Conservation (phyloP, 768 basidiomycete genomes). For the Scleroderma citrinum region DNA sequence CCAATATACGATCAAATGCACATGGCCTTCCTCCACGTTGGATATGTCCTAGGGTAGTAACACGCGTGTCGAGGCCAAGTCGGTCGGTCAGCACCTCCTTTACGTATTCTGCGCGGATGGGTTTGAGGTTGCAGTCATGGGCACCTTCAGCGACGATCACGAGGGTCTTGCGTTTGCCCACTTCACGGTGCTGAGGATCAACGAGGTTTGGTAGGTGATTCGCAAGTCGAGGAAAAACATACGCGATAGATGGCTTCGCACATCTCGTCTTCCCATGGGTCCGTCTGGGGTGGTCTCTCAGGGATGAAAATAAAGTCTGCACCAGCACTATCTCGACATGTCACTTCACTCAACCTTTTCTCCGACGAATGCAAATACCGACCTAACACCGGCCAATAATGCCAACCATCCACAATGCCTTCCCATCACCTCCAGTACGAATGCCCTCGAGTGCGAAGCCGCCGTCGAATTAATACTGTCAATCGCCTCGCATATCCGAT, state of each 20-base stretch:
- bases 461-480: slow-evolving; percentile 99
- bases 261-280: slow-evolving; percentile 91
- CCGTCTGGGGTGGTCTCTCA: slow-evolving; percentile 73
- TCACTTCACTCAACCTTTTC: slow-evolving; percentile 5
- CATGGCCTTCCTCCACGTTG: slow-evolving; percentile 94
- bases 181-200: slow-evolving; percentile 65
- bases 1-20: slow-evolving; percentile 88
- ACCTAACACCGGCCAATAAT: slow-evolving; percentile 87
- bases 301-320: slow-evolving; percentile 99
- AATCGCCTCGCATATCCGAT: slow-evolving; percentile 95
- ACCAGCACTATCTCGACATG: slow-evolving; percentile 50
- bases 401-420: slow-evolving; percentile 99
- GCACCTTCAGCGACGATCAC: slow-evolving; percentile 98
- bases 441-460: slow-evolving; percentile 91
- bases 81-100: slow-evolving; percentile 83
- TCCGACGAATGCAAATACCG: slow-evolving; percentile 16
- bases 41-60: slow-evolving; percentile 95
- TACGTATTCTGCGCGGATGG: slow-evolving; percentile 88
- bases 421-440: slow-evolving; percentile 99
- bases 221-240: slow-evolving; percentile 21
- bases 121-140: slow-evolving; percentile 78
- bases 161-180: slow-evolving; percentile 97
- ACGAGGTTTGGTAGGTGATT: background rate
- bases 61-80: slow-evolving; percentile 89
- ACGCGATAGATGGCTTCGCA: slow-evolving; percentile 79